A percentile compares a stretch with the other conserved stretches of the same genome.
phyloP scores from a whole-genome alignment of 2,329 filamentous ascomycete species.

The Aspergillus unguis region DNA sequence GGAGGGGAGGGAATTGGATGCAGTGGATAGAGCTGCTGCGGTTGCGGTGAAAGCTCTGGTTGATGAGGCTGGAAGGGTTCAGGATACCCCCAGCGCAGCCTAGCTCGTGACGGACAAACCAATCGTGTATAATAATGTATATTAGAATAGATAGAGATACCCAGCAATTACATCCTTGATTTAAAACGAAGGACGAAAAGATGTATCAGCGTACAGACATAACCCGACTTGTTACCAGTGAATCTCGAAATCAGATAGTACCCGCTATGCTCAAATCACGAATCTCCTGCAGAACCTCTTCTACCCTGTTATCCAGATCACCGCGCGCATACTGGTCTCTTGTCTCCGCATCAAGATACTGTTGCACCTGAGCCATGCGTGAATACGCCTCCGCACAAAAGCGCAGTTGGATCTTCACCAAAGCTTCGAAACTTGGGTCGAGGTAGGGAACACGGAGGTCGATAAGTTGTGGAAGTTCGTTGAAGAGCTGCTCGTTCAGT shows the following conservation, averaged over 20 bases:
- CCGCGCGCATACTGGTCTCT: constrained; percentile 94
- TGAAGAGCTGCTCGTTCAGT: constrained; percentile 92
- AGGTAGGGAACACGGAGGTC: constrained; percentile 95
- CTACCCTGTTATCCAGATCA: constrained; percentile 84
- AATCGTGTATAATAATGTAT: constrained; percentile 3
- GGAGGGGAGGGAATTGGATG: constrained; percentile 49
- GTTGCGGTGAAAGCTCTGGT: constrained; percentile 54
- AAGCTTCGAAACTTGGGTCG: constrained; percentile 92
- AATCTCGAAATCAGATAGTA: constrained; percentile 51
- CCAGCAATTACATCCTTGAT: constrained; percentile 5
- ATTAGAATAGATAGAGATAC: constrained; percentile 10
- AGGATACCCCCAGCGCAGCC: not conserved
- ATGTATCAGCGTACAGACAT: constrained; percentile 2
- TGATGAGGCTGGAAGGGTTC: constrained; percentile 44
- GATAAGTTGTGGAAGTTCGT: constrained; percentile 90
- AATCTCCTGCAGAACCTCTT: constrained; percentile 96
- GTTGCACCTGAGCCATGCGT: constrained; percentile 97
- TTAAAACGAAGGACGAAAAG: not conserved
- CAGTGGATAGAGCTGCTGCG: constrained; percentile 49
- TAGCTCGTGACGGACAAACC: not conserved
- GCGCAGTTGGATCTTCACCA: constrained; percentile 96
- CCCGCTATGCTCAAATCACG: constrained; percentile 88
- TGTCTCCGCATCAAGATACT: constrained; percentile 93
- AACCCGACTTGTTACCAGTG: not conserved
- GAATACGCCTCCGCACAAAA: constrained; percentile 98